phyloP scores from a whole-genome alignment of 768 basidiomycete species.

The Amanita pallidorosea region DNA sequence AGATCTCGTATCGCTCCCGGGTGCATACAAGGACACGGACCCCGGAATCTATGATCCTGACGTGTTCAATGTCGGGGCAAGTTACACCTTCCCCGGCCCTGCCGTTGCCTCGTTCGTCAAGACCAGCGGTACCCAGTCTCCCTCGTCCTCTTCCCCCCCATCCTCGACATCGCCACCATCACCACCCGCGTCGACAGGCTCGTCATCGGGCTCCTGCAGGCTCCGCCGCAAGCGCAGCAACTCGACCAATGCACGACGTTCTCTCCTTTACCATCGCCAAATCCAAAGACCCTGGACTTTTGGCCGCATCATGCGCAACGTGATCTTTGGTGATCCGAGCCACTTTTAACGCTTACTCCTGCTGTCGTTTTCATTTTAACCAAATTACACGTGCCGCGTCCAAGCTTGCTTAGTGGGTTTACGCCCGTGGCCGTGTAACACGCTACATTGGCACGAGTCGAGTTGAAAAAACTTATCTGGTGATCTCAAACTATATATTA shows the following conservation, averaged over 20 bases:
- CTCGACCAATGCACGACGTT: neutral
- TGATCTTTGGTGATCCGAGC: constrained; percentile 12
- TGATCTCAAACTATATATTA: too few species aligned
- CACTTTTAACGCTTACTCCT: neutral
- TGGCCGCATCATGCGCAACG: constrained; percentile 23
- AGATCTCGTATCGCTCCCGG: constrained; percentile 59
- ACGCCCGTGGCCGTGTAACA: too few species aligned
- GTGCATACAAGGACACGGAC: constrained; percentile 60
- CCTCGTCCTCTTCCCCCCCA: neutral
- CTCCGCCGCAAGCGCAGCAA: neutral
- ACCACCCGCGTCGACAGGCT: neutral
- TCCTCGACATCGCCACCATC: neutral
- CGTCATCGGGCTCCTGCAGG: neutral
- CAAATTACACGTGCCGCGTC: too few species aligned
- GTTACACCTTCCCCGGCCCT: constrained; percentile 43
- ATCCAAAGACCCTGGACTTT: constrained; percentile 15
- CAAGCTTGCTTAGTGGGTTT: too few species aligned
- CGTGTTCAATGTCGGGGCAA: constrained; percentile 20
- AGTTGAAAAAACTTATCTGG: too few species aligned
- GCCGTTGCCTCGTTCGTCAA: constrained; percentile 29
- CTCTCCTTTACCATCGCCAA: neutral
- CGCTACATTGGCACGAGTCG: too few species aligned
- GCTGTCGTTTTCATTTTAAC: too few species aligned
- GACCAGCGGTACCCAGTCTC: constrained; percentile 1
- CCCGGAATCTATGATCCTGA: constrained; percentile 42